A percentile compares a stretch with the other conserved stretches of the same genome.
Evolutionary conservation across 2,329 filamentous ascomycete genomes (phyloP).

Genomic region (Stromatinia cepivora): DNA sequence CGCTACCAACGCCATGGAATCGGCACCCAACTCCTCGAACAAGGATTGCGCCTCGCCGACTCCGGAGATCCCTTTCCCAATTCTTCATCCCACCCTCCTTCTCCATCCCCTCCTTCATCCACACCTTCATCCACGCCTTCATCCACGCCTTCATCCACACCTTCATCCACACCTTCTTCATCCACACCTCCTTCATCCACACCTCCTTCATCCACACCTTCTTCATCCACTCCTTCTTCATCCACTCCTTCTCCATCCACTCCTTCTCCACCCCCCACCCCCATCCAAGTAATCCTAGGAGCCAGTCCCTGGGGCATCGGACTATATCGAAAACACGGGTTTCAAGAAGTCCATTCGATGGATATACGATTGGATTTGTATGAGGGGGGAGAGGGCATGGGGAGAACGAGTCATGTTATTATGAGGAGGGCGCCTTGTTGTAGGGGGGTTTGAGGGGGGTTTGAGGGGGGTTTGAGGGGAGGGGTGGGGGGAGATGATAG

Average conservation of each 20-base stretch:
- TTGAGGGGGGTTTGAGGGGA: neutral
- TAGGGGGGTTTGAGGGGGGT: neutral
- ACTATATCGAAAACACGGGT: slow-evolving; percentile 36
- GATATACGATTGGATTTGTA: slow-evolving; percentile 35
- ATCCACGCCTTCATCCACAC: neutral
- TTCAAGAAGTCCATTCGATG: slow-evolving; percentile 30
- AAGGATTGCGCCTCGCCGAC: slow-evolving; percentile 32
- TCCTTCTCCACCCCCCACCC: slow-evolving; percentile 19
- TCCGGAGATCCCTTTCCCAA: too few relatives aligned
- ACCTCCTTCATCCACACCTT: neutral
- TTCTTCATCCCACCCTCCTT: too few relatives aligned
- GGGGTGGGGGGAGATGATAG: too few relatives aligned
- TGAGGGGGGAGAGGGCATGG: slow-evolving; percentile 28
- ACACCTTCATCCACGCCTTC: too few relatives aligned
- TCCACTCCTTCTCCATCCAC: slow-evolving; percentile 8
- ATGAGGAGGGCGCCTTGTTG: slow-evolving; percentile 5
- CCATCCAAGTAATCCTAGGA: slow-evolving; percentile 37
- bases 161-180: neutral
- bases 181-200: neutral
- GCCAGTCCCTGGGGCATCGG: slow-evolving; percentile 34
- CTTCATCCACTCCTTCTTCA: neutral
- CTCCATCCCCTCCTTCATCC: neutral
- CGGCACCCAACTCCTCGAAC: slow-evolving; percentile 31
- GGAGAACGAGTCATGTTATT: slow-evolving; percentile 5
- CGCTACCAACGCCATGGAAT: slow-evolving; percentile 33